Conservation (phyloP, 2,329 filamentous ascomycete genomes). For the Tolypocladium nubicola region DNA sequence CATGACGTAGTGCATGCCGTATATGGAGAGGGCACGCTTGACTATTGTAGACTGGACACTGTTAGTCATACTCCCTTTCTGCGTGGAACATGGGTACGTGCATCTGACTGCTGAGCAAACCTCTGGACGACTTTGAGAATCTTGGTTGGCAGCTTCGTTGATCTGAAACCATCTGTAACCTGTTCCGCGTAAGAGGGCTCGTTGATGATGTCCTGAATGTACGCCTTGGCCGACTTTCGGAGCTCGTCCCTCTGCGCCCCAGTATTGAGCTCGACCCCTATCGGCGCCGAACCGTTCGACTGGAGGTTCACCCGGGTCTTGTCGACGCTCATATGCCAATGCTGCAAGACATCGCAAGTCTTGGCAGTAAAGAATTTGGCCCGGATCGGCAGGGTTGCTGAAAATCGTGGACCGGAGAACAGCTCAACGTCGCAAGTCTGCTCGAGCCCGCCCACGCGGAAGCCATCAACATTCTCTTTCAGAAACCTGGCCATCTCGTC, state of each 20-base stretch:
- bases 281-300: slow-evolving; percentile 32
- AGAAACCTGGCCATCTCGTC: slow-evolving; percentile 39
- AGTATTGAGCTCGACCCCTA: slow-evolving; percentile 37
- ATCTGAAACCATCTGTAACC: slow-evolving; percentile 34
- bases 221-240: slow-evolving; percentile 34
- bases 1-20: slow-evolving; percentile 47
- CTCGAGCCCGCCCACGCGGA: slow-evolving; percentile 29
- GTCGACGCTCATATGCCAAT: slow-evolving; percentile 35
- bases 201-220: slow-evolving; percentile 34
- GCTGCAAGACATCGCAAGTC: slow-evolving; percentile 34
- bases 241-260: slow-evolving; percentile 32
- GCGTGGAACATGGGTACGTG: slow-evolving; percentile 14
- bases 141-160: slow-evolving; percentile 33
- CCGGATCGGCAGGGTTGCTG: slow-evolving; percentile 31
- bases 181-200: slow-evolving; percentile 39
- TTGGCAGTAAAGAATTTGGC: slow-evolving; percentile 43
- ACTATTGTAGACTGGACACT: slow-evolving; percentile 33
- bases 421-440: slow-evolving; percentile 34
- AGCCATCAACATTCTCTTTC: slow-evolving; percentile 35
- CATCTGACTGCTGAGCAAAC: slow-evolving; percentile 34
- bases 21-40: slow-evolving; percentile 41
- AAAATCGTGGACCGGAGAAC: slow-evolving; percentile 34
- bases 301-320: slow-evolving; percentile 28
- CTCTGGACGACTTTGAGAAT: slow-evolving; percentile 36
- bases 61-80: not conserved